phyloP scores from a whole-genome alignment of 148 eudicot species.

The Hydrangea macrophylla region DNA sequence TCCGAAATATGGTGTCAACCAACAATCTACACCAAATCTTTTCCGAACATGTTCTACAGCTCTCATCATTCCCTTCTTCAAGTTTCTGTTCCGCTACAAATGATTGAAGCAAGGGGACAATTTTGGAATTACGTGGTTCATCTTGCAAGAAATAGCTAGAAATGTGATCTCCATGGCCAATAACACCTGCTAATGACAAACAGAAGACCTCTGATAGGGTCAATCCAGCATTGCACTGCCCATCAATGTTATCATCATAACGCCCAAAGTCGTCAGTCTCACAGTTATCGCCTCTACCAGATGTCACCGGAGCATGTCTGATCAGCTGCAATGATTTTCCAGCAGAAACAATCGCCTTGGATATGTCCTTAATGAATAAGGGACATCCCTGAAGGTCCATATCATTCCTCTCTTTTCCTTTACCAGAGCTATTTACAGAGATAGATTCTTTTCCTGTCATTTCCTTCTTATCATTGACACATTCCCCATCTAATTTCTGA shows the following conservation, averaged over 20 bases:
- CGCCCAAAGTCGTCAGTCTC: constrained; percentile 20
- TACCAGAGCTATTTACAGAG: constrained; percentile 20
- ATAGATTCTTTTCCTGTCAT: constrained; percentile 25
- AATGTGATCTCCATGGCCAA: constrained; percentile 87
- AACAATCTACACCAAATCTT: constrained; percentile 63
- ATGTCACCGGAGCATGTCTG: constrained; percentile 56
- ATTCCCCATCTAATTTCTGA: constrained; percentile 37
- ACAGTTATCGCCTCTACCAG: constrained; percentile 25
- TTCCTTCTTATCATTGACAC: constrained; percentile 22
- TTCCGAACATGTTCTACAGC: constrained; percentile 27
- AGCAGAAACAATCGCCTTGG: constrained; percentile 74
- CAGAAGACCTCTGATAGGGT: constrained; percentile 86
- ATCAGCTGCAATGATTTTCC: constrained; percentile 94
- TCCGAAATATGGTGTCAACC: constrained; percentile 39
- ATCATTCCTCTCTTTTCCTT: constrained; percentile 30
- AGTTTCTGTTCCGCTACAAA: constrained; percentile 18
- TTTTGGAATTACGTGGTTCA: constrained; percentile 31
- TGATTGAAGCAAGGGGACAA: constrained; percentile 26
- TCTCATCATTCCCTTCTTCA: constrained; percentile 23
- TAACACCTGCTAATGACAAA: constrained; percentile 69
- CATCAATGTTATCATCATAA: constrained; percentile 14
- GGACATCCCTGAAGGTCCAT: constrained; percentile 60
- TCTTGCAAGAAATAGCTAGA: constrained; percentile 52
- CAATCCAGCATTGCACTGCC: constrained; percentile 37
- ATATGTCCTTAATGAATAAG: constrained; percentile 71